Conservation (phyloP, 2,329 filamentous ascomycete genomes). For the Dothideomycetes sp. region DNA sequence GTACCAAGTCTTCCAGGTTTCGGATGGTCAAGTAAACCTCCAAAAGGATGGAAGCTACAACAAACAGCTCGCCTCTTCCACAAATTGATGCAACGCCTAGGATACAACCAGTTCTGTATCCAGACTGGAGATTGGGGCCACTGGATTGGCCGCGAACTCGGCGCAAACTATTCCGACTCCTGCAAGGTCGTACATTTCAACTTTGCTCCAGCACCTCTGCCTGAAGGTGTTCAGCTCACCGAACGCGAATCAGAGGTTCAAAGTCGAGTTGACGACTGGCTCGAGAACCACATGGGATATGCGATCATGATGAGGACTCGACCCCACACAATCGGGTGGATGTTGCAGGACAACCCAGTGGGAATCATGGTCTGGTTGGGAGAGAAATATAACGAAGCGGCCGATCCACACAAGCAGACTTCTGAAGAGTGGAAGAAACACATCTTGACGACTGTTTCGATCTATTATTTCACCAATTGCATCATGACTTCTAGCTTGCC, state of each 20-base stretch:
- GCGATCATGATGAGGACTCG: slow-evolving; percentile 35
- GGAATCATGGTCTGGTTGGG: slow-evolving; percentile 37
- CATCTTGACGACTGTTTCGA: slow-evolving; percentile 24
- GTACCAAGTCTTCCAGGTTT: slow-evolving; percentile 50
- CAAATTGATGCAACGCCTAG: slow-evolving; percentile 32
- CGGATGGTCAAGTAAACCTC: slow-evolving; percentile 36
- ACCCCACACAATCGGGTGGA: slow-evolving; percentile 36
- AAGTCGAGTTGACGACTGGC: slow-evolving; percentile 28
- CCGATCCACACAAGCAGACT: slow-evolving; percentile 28
- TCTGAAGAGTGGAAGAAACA: slow-evolving; percentile 25
- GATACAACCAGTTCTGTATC: slow-evolving; percentile 31
- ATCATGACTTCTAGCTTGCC: slow-evolving; percentile 30
- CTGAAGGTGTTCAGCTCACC: slow-evolving; percentile 25
- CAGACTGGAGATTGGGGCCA: slow-evolving; percentile 36
- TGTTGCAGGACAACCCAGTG: slow-evolving; percentile 35
- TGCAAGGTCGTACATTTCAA: slow-evolving; percentile 36
- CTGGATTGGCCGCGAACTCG: slow-evolving; percentile 33
- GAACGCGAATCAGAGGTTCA: slow-evolving; percentile 27
- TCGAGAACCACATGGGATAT: slow-evolving; percentile 34
- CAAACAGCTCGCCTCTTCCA: slow-evolving; percentile 32
- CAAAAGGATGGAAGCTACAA: slow-evolving; percentile 28
- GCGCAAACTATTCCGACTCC: slow-evolving; percentile 25
- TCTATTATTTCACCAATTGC: slow-evolving; percentile 33
- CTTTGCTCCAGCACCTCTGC: slow-evolving; percentile 31
- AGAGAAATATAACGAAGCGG: slow-evolving; percentile 35